Conservation (phyloP, 495 filamentous ascomycete genomes). For the Lasiosphaeria ovina region DNA sequence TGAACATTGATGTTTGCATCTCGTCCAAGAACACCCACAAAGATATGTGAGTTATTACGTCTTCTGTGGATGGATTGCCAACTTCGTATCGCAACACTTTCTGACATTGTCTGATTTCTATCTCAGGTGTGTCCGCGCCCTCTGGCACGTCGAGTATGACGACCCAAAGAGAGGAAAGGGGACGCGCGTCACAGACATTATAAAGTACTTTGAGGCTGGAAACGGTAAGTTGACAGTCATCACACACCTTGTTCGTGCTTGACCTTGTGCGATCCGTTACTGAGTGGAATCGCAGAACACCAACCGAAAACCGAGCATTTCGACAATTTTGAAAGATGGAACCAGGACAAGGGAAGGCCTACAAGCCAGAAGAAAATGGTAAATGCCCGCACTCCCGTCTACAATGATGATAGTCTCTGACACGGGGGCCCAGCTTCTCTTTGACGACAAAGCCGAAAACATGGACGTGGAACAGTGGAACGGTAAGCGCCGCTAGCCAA, state of each 20-base stretch:
- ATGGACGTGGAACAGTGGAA: conserved; percentile 1
- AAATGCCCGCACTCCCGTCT: too few species aligned
- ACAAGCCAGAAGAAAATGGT: too few species aligned
- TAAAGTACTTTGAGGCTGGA: background rate
- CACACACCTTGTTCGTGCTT: too few species aligned
- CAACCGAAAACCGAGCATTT: background rate
- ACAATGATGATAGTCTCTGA: background rate
- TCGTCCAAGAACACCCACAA: conserved; percentile 1
- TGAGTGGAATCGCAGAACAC: background rate
- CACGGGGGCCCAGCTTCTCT: background rate
- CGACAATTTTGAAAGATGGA: background rate
- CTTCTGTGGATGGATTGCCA: too few species aligned
- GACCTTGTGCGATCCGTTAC: too few species aligned
- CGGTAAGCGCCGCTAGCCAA: background rate
- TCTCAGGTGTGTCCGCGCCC: background rate
- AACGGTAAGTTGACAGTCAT: background rate
- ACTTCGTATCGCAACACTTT: background rate
- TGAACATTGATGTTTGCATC: background rate
- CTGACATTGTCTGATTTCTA: background rate
- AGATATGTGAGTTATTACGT: background rate
- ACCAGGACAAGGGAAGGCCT: too few species aligned
- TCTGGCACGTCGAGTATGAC: background rate
- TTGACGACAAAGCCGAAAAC: conserved; percentile 5
- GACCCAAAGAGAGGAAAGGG: background rate
- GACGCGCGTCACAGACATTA: background rate